Percentiles rank a stretch among this genome's conserved stretches.
phyloP scores from a whole-genome alignment of 495 filamentous ascomycete species.

The Lasiosphaeriaceae sp. region DNA sequence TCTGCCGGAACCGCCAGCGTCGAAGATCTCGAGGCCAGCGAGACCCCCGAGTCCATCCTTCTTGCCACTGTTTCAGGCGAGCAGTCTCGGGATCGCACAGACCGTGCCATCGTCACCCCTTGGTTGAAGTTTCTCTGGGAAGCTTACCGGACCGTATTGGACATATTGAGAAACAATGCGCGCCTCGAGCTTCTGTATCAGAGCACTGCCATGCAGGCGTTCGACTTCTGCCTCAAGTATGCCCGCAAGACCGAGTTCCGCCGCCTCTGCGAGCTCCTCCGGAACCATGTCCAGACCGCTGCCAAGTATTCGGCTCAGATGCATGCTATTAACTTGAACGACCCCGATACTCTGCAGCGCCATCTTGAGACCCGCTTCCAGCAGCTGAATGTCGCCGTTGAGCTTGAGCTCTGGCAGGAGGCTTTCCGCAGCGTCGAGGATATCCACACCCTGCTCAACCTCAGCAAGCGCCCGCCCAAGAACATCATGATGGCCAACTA shows the following conservation, averaged over 20 bases:
- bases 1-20: slow-evolving; percentile 59
- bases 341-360: slow-evolving; percentile 93
- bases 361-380: slow-evolving; percentile 98
- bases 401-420: slow-evolving; percentile 98
- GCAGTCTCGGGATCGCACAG: slow-evolving; percentile 92
- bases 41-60: slow-evolving; percentile 97
- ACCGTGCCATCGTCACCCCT: slow-evolving; percentile 94
- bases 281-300: slow-evolving; percentile 98
- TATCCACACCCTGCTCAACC: slow-evolving; percentile 95
- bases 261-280: slow-evolving; percentile 92
- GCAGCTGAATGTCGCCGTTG: slow-evolving; percentile 96
- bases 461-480: slow-evolving; percentile 99
- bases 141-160: slow-evolving; percentile 97
- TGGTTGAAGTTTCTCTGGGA: slow-evolving; percentile 99
- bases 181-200: slow-evolving; percentile 97
- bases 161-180: slow-evolving; percentile 98
- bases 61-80: slow-evolving; percentile 97
- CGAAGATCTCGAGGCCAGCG: slow-evolving; percentile 93
- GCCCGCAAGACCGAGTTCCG: slow-evolving; percentile 99
- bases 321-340: slow-evolving; percentile 98
- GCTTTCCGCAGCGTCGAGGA: slow-evolving; percentile 98
- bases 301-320: slow-evolving; percentile 98
- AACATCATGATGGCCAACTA: slow-evolving; percentile 99
- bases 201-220: slow-evolving; percentile 93
- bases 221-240: slow-evolving; percentile 98